Conservation (phyloP, 768 basidiomycete genomes). For the Krasilnikovozyma curviuscula region DNA sequence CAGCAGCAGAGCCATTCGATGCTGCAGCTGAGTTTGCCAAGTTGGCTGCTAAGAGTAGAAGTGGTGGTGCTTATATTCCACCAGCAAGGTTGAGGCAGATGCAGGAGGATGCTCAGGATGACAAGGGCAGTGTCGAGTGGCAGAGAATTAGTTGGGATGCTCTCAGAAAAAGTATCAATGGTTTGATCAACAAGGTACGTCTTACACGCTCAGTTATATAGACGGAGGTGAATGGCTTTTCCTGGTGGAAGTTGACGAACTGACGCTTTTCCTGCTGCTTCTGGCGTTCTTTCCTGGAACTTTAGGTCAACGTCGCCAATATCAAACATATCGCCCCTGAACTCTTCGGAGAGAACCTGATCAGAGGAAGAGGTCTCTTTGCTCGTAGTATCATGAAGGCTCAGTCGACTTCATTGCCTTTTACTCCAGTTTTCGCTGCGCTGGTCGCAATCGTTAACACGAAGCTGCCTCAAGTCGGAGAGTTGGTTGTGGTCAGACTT, state of each 20-base stretch:
- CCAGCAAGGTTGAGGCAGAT: slow-evolving; percentile 80
- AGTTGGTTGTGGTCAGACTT: slow-evolving; percentile 66
- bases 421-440: slow-evolving; percentile 90
- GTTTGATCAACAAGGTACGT: slow-evolving; percentile 80
- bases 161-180: slow-evolving; percentile 86
- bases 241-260: not conserved
- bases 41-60: slow-evolving; percentile 47
- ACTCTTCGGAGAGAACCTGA: slow-evolving; percentile 79
- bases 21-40: slow-evolving; percentile 78
- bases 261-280: not conserved
- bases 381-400: slow-evolving; percentile 94
- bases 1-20: slow-evolving; percentile 39
- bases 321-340: slow-evolving; percentile 87
- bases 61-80: slow-evolving; percentile 91
- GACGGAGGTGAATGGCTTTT: no score
- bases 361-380: slow-evolving; percentile 82
- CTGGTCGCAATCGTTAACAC: slow-evolving; percentile 90
- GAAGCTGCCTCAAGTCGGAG: slow-evolving; percentile 89
- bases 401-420: slow-evolving; percentile 87
- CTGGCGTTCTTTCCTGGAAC: not conserved
- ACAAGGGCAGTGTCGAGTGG: slow-evolving; percentile 72
- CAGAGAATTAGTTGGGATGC: slow-evolving; percentile 97
- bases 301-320: slow-evolving; percentile 66
- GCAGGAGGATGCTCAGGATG: slow-evolving; percentile 58
- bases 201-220: not conserved